Percentiles rank a stretch among this genome's conserved stretches.
Evolutionary conservation across 2,329 filamentous ascomycete genomes (phyloP).

Genomic region (Aureobasidium pullulans): DNA sequence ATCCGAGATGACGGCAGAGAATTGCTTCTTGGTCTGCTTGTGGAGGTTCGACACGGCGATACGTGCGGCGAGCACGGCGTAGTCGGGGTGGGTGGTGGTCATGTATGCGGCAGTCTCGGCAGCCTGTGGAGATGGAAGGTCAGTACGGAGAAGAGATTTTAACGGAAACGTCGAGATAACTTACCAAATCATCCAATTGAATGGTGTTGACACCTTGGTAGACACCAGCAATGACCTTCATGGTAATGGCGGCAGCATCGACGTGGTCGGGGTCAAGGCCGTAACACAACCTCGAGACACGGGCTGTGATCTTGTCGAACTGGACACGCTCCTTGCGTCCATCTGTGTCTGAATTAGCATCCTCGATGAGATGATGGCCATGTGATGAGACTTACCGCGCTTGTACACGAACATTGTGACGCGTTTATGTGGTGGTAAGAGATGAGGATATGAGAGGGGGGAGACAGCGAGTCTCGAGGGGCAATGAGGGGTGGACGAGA

Average conservation of each 20-base stretch:
- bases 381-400: slow-evolving; percentile 42
- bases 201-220: slow-evolving; percentile 97
- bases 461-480: slow-evolving; percentile 10
- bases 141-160: not conserved
- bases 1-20: slow-evolving; percentile 89
- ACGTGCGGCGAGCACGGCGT: slow-evolving; percentile 94
- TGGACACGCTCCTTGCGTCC: slow-evolving; percentile 99
- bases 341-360: slow-evolving; percentile 50
- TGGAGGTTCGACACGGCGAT: slow-evolving; percentile 99
- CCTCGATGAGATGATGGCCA: not conserved
- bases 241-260: slow-evolving; percentile 94
- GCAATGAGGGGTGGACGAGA: slow-evolving; percentile 6
- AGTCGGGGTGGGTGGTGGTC: slow-evolving; percentile 98
- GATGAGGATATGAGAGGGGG: not conserved
- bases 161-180: slow-evolving; percentile 30
- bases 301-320: slow-evolving; percentile 99
- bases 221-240: slow-evolving; percentile 98
- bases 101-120: slow-evolving; percentile 99
- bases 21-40: slow-evolving; percentile 99
- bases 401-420: slow-evolving; percentile 55
- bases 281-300: slow-evolving; percentile 95
- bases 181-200: slow-evolving; percentile 91
- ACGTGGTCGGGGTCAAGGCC: slow-evolving; percentile 93
- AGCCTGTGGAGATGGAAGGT: slow-evolving; percentile 53
- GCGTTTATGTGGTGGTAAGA: slow-evolving; percentile 19